Percentiles rank a stretch among this genome's conserved stretches.
These are phyloP conservation scores for Metarhizium robertsii DNA, from an alignment of 2,329 filamentous ascomycete genomes.

Conservation along the genomic window DNA sequence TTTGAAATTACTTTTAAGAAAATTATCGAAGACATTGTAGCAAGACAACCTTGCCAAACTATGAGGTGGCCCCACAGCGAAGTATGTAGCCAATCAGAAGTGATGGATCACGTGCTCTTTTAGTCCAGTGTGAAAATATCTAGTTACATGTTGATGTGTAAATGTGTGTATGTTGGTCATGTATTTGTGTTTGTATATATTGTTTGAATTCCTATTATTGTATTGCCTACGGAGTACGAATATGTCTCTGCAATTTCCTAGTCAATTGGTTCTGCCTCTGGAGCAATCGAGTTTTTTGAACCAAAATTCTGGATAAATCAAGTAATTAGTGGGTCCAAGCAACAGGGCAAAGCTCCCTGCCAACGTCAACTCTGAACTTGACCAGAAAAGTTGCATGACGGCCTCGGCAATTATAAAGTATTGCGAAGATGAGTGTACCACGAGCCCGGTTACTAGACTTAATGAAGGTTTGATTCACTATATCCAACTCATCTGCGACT, in stretches of 20 bases:
- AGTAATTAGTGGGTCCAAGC: neutral
- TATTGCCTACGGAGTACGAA: too few relatives aligned
- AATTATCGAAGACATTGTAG: too few relatives aligned
- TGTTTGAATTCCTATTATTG: too few relatives aligned
- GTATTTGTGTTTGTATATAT: too few relatives aligned
- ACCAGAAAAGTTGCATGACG: neutral
- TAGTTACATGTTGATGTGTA: too few relatives aligned
- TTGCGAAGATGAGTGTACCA: slow-evolving; percentile 50
- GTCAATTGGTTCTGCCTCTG: neutral
- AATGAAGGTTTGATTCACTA: slow-evolving; percentile 55
- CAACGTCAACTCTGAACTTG: neutral
- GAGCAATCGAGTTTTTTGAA: neutral
- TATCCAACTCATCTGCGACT: neutral
- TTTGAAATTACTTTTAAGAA: neutral
- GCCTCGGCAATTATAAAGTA: slow-evolving; percentile 17
- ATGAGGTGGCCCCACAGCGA: neutral
- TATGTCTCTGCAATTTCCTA: too few relatives aligned
- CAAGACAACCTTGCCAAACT: neutral
- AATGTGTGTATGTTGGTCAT: too few relatives aligned
- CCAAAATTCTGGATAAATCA: neutral
- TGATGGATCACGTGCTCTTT: neutral
- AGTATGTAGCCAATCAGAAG: slow-evolving; percentile 6
- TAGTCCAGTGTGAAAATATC: too few relatives aligned
- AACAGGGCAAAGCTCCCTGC: neutral
- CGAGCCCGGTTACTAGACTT: slow-evolving; percentile 58